Evolutionary conservation across 2,329 filamentous ascomycete species (phyloP).

Genomic region (Myriangium duriaei): DNA sequence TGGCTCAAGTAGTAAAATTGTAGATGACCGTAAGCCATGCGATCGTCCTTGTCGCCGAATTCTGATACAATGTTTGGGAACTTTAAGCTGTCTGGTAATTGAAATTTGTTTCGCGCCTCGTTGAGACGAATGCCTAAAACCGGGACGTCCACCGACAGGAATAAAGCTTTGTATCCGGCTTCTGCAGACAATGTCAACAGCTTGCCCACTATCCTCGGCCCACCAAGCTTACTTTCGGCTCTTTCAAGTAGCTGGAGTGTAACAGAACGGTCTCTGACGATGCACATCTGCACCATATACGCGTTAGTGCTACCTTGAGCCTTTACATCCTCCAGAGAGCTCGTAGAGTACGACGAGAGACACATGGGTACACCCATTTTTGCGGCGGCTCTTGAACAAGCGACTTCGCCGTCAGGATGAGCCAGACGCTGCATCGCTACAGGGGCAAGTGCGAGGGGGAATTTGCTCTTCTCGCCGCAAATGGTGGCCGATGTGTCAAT

Average conservation of each 20-base stretch:
- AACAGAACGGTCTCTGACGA: constrained; percentile 89
- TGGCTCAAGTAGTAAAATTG: constrained; percentile 87
- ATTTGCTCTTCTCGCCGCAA: constrained; percentile 72
- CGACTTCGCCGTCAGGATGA: constrained; percentile 83
- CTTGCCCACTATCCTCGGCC: too few species aligned
- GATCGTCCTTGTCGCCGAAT: constrained; percentile 60
- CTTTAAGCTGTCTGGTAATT: constrained; percentile 63
- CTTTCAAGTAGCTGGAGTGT: constrained; percentile 83
- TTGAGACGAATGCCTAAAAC: constrained; percentile 92
- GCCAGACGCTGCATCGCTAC: constrained; percentile 93
- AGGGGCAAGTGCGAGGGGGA: constrained; percentile 93
- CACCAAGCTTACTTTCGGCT: too few species aligned
- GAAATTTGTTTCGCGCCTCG: constrained; percentile 79
- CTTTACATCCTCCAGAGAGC: constrained; percentile 93
- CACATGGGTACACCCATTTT: constrained; percentile 93
- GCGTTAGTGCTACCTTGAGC: constrained; percentile 66
- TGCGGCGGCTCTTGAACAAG: constrained; percentile 71
- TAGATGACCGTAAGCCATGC: too few species aligned
- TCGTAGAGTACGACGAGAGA: constrained; percentile 90
- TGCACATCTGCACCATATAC: constrained; percentile 94
- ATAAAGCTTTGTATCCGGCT: constrained; percentile 86
- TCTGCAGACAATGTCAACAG: too few species aligned
- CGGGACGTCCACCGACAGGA: constrained; percentile 96
- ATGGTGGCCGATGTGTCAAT: constrained; percentile 84
- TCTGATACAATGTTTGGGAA: constrained; percentile 66